phyloP scores from a whole-genome alignment of 1,284 basidiomycete genomes.

The Anthracocystis panici-leucophaei region DNA sequence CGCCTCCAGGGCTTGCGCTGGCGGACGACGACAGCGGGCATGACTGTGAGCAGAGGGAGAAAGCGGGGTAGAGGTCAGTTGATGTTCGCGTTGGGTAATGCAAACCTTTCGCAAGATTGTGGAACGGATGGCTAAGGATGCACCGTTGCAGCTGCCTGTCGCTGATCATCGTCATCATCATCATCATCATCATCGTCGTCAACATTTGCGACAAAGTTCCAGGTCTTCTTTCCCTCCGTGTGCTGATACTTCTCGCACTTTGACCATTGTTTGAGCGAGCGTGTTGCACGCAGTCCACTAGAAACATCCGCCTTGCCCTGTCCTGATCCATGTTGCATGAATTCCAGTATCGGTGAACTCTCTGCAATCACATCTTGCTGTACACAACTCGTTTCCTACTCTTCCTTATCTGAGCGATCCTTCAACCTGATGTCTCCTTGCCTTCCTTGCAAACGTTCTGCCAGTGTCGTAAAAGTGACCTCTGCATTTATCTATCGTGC shows the following conservation, averaged over 20 bases:
- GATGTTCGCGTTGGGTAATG: background rate
- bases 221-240: background rate
- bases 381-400: no score
- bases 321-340: background rate
- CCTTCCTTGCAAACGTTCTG: no score
- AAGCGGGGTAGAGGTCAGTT: constrained; percentile 22
- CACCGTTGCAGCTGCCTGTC: constrained; percentile 1
- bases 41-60: constrained; percentile 75
- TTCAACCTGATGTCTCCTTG: no score
- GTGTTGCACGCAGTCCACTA: no score
- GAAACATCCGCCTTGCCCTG: background rate
- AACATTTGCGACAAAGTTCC: background rate
- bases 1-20: constrained; percentile 99
- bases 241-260: background rate
- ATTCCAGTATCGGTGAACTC: no score
- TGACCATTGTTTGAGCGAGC: background rate
- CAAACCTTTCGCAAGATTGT: background rate
- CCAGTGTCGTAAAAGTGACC: no score
- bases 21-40: constrained; percentile 96
- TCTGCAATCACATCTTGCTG: no score
- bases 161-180: constrained; percentile 5
- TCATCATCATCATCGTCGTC: background rate
- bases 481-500: no score
- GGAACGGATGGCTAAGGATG: background rate
- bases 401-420: no score